Base-by-base conservation (phyloP, 1,139 yeast genomes). In the Hansenula sp. region DNA sequence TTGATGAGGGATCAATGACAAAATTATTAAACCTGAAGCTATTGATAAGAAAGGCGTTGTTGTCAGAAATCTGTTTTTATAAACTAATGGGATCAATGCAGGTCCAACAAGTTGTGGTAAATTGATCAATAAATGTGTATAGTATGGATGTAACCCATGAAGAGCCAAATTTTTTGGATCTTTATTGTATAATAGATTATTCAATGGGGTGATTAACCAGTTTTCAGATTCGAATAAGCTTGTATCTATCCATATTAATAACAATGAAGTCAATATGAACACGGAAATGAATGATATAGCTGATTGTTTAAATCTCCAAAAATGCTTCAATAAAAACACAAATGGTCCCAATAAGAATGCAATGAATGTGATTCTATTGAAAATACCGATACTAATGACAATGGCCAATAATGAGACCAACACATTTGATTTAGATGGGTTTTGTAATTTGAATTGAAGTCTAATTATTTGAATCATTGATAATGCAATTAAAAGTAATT, bases 81-180 rank as follows among this genome's bases (percentile, higher is more conserved):
- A 63, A 37, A 68, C 54, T 21, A 85, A 58, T 8, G 79, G 65
- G 2, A 84, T 43, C 12, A 81, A 53, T 0, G 77, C 79, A 0
- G 99, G 98, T 0, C 99, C 99, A 9, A 90, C 46, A 4, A 93
- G 64, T 50, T 82, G 84, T 0, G 98, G 96, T 5, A 89, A 54
- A 57, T 91, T 93, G 9, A 86, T 67, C 17, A 89, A 50, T 0
- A 87, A 6, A 57, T 94, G 99, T 3, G 85, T 85, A 54, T 79
- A 82, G 33, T 77, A 70, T 2, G 94, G 81, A 59, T 94, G 99
- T 16, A 89, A 56, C 0, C 99, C 99, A 61, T 94, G 99, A 16
- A 61, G 53, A 0, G 84, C 72, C 49, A 94, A 67, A 55, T 93
- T 93, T 4, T 66, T 64, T 4, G 64, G 47, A 18, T 76, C 63